Percentiles rank a stretch among this genome's conserved stretches.
Conservation (phyloP, 148 eudicot species). For the Salicornia ramosissima region DNA sequence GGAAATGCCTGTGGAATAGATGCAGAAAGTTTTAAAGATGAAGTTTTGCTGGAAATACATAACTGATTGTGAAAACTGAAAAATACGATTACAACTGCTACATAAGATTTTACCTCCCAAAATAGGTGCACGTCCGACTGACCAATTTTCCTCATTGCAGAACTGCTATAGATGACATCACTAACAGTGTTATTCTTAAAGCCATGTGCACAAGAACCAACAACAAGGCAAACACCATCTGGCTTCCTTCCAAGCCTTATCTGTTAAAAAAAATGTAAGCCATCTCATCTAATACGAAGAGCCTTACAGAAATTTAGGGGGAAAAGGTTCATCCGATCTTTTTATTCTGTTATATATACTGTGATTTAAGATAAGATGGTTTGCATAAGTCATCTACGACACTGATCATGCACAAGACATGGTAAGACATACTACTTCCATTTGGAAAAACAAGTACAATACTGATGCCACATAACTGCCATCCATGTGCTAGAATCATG, state of each 20-base stretch:
- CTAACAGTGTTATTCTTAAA: conserved; percentile 58
- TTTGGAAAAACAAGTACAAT: background rate
- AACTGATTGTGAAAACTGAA: background rate
- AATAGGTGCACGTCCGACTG: conserved; percentile 69
- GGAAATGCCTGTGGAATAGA: conserved; percentile 76
- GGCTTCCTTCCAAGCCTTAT: conserved; percentile 82
- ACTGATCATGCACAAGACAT: background rate
- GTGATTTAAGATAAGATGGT: background rate
- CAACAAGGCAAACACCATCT: conserved; percentile 94
- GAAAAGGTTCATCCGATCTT: background rate
- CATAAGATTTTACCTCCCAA: conserved; percentile 73
- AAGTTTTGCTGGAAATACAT: background rate
- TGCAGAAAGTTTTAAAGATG: conserved; percentile 7
- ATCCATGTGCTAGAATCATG: background rate
- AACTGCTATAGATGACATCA: conserved; percentile 84
- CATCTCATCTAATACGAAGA: background rate
- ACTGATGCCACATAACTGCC: background rate
- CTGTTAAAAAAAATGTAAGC: conserved; percentile 35
- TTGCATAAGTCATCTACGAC: background rate
- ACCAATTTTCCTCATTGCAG: conserved; percentile 57
- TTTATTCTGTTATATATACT: background rate
- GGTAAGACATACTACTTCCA: background rate
- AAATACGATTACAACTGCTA: background rate
- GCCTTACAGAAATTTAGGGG: background rate
- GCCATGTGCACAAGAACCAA: conserved; percentile 91